Base-by-base conservation (phyloP, 257 asterid species). In the Salvia miltiorrhiza region DNA sequence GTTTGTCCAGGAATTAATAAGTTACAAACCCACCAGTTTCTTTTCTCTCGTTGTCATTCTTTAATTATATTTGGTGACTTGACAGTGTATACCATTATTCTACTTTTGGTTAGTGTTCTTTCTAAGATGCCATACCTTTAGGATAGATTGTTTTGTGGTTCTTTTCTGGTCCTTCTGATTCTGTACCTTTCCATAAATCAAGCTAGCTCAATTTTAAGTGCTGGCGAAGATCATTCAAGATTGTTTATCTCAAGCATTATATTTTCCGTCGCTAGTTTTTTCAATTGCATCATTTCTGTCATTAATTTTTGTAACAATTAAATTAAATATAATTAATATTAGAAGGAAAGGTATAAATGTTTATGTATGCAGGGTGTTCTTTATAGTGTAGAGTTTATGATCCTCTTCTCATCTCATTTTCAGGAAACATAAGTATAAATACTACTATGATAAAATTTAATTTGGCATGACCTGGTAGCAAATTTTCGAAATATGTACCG, bases 1-100 rank as follows among this genome's bases (percentile, higher is more conserved):
- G 69, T 32, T 76, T 63, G 61, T 57, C 47, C 44, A 32, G 57
- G 56, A n/a, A n/a, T n/a, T n/a, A n/a, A n/a, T n/a, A 32, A 37
- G 3, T 39, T 57, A 26, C 20, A 41, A 24, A 35, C 52, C 1
- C 65, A 20, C 48, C 54, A 9, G 12, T 26, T 23, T 45, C 43
- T 32, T 23, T 7, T 47, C 48, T 55, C 45, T 9, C 11, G 24
- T 4, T 37, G 30, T 48, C 17, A 24, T 41, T 37, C 13, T 28
- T 28, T 21, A 30, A 40, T 69, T 52, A 9, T 67, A 39, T 55
- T 53, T 41, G 16, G 24, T 56, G 35, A 37, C 55, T n/a, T 67
- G 56, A 43, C 37, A 21, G 45, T 65, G 71, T 17, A 35, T 24
- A 26, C 10, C 24, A 13, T 4, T 32, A 21, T 49, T 53, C 39